These are phyloP conservation scores for Symbiodinium natans DNA, from an alignment of 73 alveolate genomes.

Conservation along the genomic window DNA sequence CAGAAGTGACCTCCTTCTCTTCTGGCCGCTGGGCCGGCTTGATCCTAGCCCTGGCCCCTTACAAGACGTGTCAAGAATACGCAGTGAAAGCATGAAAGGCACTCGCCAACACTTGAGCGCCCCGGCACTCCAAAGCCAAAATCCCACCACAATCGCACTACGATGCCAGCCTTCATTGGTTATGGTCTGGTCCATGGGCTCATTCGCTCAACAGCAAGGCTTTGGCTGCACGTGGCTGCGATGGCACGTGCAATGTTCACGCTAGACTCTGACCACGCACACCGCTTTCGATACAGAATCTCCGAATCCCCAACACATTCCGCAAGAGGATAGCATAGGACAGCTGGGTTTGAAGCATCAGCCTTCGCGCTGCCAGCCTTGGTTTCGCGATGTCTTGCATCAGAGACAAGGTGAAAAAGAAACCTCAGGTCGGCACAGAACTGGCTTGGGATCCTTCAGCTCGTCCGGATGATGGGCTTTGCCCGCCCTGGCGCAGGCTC, in stretches of 20 bases:
- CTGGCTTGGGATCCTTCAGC: slow-evolving; percentile 3
- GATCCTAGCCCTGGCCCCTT: too few relatives aligned
- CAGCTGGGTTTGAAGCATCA: background rate
- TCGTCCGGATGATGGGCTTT: background rate
- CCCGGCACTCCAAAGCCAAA: too few relatives aligned
- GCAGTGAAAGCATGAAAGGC: too few relatives aligned
- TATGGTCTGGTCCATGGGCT: slow-evolving; percentile 1
- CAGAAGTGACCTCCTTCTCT: too few relatives aligned
- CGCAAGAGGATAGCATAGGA: too few relatives aligned
- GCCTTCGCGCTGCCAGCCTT: background rate
- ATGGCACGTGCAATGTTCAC: background rate
- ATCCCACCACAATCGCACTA: background rate
- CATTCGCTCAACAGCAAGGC: background rate
- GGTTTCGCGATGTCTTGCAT: background rate
- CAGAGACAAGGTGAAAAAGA: background rate
- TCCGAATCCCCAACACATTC: too few relatives aligned
- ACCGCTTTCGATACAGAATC: too few relatives aligned
- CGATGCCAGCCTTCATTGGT: slow-evolving; percentile 3
- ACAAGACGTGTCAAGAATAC: too few relatives aligned
- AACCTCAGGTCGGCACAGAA: background rate
- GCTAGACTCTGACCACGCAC: too few relatives aligned
- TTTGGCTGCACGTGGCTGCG: background rate
- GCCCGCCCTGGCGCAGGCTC: too few relatives aligned
- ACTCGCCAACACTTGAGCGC: too few relatives aligned
- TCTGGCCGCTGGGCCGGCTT: too few relatives aligned